phyloP scores from a whole-genome alignment of 345 rosid species.

The Populus euphratica region DNA sequence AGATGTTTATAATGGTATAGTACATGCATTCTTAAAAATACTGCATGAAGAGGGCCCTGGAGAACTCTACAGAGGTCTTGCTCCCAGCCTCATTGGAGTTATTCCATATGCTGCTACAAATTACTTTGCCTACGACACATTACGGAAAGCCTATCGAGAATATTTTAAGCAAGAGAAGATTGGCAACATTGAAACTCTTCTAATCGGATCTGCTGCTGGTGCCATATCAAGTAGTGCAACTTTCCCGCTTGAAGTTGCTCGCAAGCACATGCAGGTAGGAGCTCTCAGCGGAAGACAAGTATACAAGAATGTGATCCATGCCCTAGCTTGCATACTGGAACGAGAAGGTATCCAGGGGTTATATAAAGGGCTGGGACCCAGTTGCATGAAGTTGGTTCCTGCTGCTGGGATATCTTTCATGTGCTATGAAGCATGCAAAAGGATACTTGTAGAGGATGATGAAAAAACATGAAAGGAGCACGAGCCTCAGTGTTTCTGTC shows the following conservation, averaged over 20 bases:
- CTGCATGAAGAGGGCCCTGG: slow-evolving; percentile 72
- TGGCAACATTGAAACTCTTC: slow-evolving; percentile 81
- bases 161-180: slow-evolving; percentile 72
- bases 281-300: slow-evolving; percentile 84
- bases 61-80: slow-evolving; percentile 90
- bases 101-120: slow-evolving; percentile 92
- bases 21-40: slow-evolving; percentile 77
- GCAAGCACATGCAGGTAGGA: slow-evolving; percentile 98
- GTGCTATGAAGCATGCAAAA: slow-evolving; percentile 97
- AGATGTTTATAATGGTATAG: slow-evolving; percentile 66
- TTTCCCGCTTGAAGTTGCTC: slow-evolving; percentile 93
- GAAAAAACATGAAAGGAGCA: slow-evolving; percentile 38
- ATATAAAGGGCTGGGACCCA: slow-evolving; percentile 88
- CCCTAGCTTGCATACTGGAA: slow-evolving; percentile 74
- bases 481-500: background rate
- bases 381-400: slow-evolving; percentile 93
- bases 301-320: slow-evolving; percentile 80
- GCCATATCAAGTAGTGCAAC: slow-evolving; percentile 90
- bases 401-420: slow-evolving; percentile 98
- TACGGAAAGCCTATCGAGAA: slow-evolving; percentile 64
- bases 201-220: slow-evolving; percentile 84
- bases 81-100: slow-evolving; percentile 92
- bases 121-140: slow-evolving; percentile 84
- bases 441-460: slow-evolving; percentile 64
- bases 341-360: slow-evolving; percentile 76